Conservation (phyloP, 2,329 filamentous ascomycete species). For the Phialophora verrucosa region DNA sequence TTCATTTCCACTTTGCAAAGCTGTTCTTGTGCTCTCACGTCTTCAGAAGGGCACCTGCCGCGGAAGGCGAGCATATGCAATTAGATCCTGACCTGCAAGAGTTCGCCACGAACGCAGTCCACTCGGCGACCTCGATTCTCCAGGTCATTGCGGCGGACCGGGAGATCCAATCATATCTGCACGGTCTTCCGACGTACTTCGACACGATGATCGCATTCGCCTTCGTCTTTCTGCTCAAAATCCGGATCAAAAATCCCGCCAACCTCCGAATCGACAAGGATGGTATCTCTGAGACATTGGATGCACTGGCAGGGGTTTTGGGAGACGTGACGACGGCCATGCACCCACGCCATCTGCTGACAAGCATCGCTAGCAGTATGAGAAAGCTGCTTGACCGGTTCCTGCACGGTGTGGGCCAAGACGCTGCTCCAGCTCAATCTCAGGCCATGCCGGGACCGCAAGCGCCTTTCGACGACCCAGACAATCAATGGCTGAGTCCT, state of each 20-base stretch:
- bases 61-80: conserved; percentile 41
- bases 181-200: conserved; percentile 53
- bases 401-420: conserved; percentile 3
- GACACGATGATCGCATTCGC: conserved; percentile 55
- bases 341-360: conserved; percentile 42
- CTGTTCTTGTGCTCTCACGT: conserved; percentile 57
- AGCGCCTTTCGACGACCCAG: conserved; percentile 27
- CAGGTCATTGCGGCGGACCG: conserved; percentile 55
- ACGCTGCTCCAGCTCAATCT: conserved; percentile 5
- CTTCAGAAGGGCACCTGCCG: conserved; percentile 44
- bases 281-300: conserved; percentile 40
- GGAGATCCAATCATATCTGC: conserved; percentile 55
- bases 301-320: conserved; percentile 37
- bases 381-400: conserved; percentile 40
- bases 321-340: conserved; percentile 39
- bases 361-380: conserved; percentile 41
- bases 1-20: conserved; percentile 61
- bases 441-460: conserved; percentile 12
- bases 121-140: conserved; percentile 53
- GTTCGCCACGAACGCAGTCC: conserved; percentile 55
- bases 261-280: conserved; percentile 41
- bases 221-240: conserved; percentile 52
- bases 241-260: conserved; percentile 46
- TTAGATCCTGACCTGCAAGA: conserved; percentile 50
- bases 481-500: conserved; percentile 27